Conservation (phyloP, 176 grass and related monocot species). For the Rhynchospora breviuscula region DNA sequence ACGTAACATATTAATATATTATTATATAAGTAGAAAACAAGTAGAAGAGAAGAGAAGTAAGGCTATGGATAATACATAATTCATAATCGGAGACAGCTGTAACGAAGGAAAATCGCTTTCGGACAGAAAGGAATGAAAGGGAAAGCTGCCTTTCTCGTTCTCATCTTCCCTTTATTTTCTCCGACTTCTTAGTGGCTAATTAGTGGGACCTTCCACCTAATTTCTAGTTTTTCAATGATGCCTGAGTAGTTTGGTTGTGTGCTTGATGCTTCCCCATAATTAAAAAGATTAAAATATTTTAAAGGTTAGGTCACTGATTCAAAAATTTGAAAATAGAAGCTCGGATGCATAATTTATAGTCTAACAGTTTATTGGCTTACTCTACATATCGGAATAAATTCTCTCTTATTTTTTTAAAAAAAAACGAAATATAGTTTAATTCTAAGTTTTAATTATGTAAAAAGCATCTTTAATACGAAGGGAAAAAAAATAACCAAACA, state of each 20-base stretch:
- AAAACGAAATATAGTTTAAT: no score
- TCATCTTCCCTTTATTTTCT: not conserved
- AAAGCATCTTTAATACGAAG: no score
- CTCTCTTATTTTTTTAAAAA: no score
- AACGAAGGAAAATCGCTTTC: conserved; percentile 13
- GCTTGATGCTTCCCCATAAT: not conserved
- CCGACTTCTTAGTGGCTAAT: conserved; percentile 11
- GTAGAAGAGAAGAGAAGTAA: not conserved
- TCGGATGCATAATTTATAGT: no score
- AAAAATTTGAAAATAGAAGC: not conserved
- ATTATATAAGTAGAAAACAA: not conserved
- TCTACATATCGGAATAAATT: no score
- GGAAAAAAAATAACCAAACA: no score
- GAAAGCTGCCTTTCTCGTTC: conserved; percentile 10
- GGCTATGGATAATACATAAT: not conserved
- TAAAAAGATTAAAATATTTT: not conserved
- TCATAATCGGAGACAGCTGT: conserved; percentile 26
- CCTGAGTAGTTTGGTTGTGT: not conserved
- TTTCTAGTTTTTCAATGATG: conserved; percentile 3
- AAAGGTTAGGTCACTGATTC: not conserved
- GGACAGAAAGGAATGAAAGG: conserved; percentile 14
- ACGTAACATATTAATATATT: not conserved
- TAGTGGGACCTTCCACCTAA: conserved; percentile 10
- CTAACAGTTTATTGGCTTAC: no score
- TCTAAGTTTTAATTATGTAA: no score